A percentile compares a stretch with the other conserved stretches of the same genome.
These are phyloP conservation scores for Ceratocystis alfenasii DNA, from an alignment of 2,329 filamentous ascomycete genomes.

Conservation along the genomic window DNA sequence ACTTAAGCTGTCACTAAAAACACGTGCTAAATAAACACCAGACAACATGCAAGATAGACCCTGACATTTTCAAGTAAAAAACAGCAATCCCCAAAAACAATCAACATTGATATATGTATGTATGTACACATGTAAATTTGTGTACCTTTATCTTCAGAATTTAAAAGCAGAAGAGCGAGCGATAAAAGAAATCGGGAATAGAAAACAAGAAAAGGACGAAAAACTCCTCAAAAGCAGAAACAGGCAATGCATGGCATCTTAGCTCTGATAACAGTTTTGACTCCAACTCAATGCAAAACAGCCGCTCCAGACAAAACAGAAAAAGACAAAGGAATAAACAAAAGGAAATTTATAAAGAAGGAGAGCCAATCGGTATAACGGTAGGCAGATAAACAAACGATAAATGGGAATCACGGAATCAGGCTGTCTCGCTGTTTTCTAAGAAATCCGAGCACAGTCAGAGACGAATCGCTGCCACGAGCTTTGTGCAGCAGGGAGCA, in stretches of 20 bases:
- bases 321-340: conserved; percentile 11
- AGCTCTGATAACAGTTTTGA: conserved; percentile 9
- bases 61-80: not conserved
- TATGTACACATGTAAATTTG: not conserved
- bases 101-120: conserved; percentile 5
- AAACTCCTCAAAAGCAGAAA: conserved; percentile 3
- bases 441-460: conserved; percentile 2
- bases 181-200: not conserved
- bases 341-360: conserved; percentile 8
- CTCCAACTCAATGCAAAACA: conserved; percentile 9
- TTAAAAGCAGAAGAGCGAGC: not conserved
- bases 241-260: conserved; percentile 3
- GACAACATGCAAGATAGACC: not conserved
- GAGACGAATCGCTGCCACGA: conserved; percentile 1
- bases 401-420: conserved; percentile 18
- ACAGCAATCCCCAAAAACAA: not conserved
- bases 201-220: not conserved
- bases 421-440: not conserved
- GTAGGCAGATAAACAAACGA: conserved; percentile 4
- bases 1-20: conserved; percentile 13
- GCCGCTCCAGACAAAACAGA: not conserved
- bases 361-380: conserved; percentile 3
- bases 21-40: not conserved
- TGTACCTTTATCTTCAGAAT: not conserved
- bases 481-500: not conserved